phyloP scores from a whole-genome alignment of 768 basidiomycete species.

The Suillus decipiens region DNA sequence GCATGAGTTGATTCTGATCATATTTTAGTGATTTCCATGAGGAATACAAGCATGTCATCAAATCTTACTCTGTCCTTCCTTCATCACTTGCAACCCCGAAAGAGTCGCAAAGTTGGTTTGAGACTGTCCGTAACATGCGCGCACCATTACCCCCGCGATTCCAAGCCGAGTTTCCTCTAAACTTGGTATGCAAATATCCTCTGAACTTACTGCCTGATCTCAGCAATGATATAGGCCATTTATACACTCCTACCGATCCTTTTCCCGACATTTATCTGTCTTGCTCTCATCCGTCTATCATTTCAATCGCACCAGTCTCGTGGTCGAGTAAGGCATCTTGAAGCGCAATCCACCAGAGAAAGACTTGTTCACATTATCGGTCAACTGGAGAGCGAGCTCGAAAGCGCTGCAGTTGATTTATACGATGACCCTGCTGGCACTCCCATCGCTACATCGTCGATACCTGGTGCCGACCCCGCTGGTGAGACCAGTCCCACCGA shows the following conservation, averaged over 20 bases:
- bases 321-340: constrained; percentile 63
- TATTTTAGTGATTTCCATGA: constrained; percentile 52
- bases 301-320: constrained; percentile 61
- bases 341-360: constrained; percentile 50
- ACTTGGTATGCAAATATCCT: constrained; percentile 51
- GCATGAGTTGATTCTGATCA: constrained; percentile 9
- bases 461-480: neutral
- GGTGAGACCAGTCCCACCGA: neutral
- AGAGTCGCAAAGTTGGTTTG: constrained; percentile 50
- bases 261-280: constrained; percentile 56
- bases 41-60: constrained; percentile 57
- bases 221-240: constrained; percentile 41
- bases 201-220: neutral
- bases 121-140: constrained; percentile 36
- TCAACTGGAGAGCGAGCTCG: constrained; percentile 60
- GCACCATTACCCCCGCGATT: constrained; percentile 61
- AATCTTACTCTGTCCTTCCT: constrained; percentile 48
- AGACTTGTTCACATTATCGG: constrained; percentile 59
- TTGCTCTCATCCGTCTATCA: constrained; percentile 57
- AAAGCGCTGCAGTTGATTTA: constrained; percentile 60
- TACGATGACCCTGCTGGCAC: constrained; percentile 45
- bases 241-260: constrained; percentile 63
- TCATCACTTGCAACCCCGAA: constrained; percentile 43
- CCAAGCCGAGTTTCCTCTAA: constrained; percentile 65
- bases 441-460: constrained; percentile 21